Evolutionary conservation across 768 basidiomycete genomes (phyloP), one percentile per base, ranked within the genome.

Genomic region (Mycena latifolia): DNA sequence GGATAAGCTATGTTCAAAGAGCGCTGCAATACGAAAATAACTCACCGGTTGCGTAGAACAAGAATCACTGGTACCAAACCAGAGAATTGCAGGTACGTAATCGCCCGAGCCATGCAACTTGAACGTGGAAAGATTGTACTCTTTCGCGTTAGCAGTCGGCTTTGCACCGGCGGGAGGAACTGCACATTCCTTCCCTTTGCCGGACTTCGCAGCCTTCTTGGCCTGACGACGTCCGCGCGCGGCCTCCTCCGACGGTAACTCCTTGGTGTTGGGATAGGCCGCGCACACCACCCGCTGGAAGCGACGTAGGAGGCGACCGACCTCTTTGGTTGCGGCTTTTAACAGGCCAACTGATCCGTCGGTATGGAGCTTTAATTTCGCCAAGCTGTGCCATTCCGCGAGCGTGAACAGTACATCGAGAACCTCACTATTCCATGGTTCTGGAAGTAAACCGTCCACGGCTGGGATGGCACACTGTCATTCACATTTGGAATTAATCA

Each of bases 31-130:
- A 60, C 71, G n/a, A n/a, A n/a, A n/a, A n/a, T n/a, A n/a, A n/a
- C n/a, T 57, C 53, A 84, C 82, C 17, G 72, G 48, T 25, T 80
- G 76, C 2, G 79, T 83, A 0, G 78, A 77, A 61, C 78, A 83
- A 2, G 70, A 73, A 47, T 84, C 80, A 2, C 77, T 77, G 1
- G 78, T 78, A 0, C 83, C 80, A 39, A 71, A 76, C 0, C 5
- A 0, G 0, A 35, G 25, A 8, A 83, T 80, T 0, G 58, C 46
- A 0, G 47, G 22, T 0, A 72, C 59, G 46, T 80, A 79, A 55
- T 83, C 75, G 0, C 76, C 77, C 0, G 83, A 57, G 0, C 75
- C 66, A 67, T 80, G 79, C 0, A 72, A 37, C 45, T 82, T 83
- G 64, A 73, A 77, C 4, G 77, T 82, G 0, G 18, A n/a, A 0